These are phyloP conservation scores for Trichomonas tenax DNA, from an alignment of 208 protist species.

Conservation along the genomic window DNA sequence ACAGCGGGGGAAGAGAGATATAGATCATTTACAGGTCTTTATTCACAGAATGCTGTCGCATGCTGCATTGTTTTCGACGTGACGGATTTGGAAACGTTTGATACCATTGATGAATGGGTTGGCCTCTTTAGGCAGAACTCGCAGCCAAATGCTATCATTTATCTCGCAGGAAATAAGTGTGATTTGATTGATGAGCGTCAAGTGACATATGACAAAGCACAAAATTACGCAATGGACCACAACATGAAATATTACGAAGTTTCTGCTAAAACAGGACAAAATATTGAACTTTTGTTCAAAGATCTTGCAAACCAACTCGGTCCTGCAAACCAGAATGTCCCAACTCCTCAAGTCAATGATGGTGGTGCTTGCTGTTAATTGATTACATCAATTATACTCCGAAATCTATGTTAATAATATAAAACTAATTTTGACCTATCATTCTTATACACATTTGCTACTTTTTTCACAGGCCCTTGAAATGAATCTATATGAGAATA, in stretches of 20 bases:
- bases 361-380: neutral
- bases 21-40: neutral
- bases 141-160: neutral
- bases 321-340: neutral
- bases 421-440: too few species aligned
- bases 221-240: neutral
- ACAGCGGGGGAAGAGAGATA: constrained; percentile 20
- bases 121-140: neutral
- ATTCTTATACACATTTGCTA: too few species aligned
- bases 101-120: neutral
- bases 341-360: neutral
- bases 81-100: neutral
- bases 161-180: constrained; percentile 3
- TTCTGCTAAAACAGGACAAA: constrained; percentile 2
- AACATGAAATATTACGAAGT: neutral
- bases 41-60: neutral
- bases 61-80: constrained; percentile 11
- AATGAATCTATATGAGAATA: too few species aligned
- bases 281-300: neutral
- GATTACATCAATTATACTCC: too few species aligned
- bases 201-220: neutral
- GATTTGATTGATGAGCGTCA: constrained; percentile 1
- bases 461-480: too few species aligned
- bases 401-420: too few species aligned
- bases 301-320: neutral